Evolutionary conservation across 192 early-diverging fungal species (phyloP).

Genomic region (Lobosporangium transversale): DNA sequence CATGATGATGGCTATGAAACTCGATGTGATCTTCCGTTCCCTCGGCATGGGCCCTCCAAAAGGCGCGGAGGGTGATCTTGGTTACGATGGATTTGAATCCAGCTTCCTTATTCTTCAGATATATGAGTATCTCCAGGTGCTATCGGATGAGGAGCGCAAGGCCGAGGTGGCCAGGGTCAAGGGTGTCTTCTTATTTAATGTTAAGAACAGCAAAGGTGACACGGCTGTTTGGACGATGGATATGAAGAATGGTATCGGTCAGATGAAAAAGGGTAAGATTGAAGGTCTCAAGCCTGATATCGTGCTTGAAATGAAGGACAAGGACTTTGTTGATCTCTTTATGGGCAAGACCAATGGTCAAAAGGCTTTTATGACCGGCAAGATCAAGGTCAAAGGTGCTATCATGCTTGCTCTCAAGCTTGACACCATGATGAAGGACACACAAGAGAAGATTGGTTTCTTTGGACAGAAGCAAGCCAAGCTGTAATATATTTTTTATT

Average conservation of each 20-base stretch:
- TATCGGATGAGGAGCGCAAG: slow-evolving; percentile 44
- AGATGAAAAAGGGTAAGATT: slow-evolving; percentile 69
- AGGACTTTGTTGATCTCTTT: slow-evolving; percentile 87
- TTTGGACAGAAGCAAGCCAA: slow-evolving; percentile 54
- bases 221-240: slow-evolving; percentile 86
- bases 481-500: too few relatives aligned
- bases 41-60: slow-evolving; percentile 46
- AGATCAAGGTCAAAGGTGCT: slow-evolving; percentile 87
- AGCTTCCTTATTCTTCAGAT: slow-evolving; percentile 49
- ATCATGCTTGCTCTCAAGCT: slow-evolving; percentile 82
- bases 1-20: slow-evolving; percentile 78
- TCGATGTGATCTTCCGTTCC: slow-evolving; percentile 70
- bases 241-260: slow-evolving; percentile 79
- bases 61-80: slow-evolving; percentile 36
- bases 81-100: slow-evolving; percentile 47
- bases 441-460: slow-evolving; percentile 56
- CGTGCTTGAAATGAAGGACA: slow-evolving; percentile 77
- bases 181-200: slow-evolving; percentile 87
- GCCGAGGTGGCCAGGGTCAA: slow-evolving; percentile 64
- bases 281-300: slow-evolving; percentile 78
- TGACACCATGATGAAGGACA: slow-evolving; percentile 72
- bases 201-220: slow-evolving; percentile 78
- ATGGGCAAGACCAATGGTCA: slow-evolving; percentile 88
- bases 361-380: slow-evolving; percentile 92
- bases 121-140: slow-evolving; percentile 34